Evolutionary conservation across 345 rosid genomes (phyloP), one percentile per base, ranked within the genome.

Genomic region (Bruguiera gymnorhiza): DNA sequence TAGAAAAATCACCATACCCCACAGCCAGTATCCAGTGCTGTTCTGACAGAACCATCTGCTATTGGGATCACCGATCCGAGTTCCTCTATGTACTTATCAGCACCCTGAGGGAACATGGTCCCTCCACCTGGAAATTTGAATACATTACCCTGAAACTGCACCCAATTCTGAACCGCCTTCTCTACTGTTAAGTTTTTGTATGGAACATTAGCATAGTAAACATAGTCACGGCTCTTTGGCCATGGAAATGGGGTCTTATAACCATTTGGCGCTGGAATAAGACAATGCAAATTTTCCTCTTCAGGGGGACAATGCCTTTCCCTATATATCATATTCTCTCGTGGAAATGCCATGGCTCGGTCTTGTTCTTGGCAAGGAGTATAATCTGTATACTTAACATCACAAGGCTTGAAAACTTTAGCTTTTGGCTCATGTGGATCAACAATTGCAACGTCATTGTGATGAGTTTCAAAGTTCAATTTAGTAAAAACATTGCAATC

Each of bases 51-150:
- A 9, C 97, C 99, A 63, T 95, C 96, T 54, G 85, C 84, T 69
- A 95, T 90, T 0, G 99, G 99, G 63, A 95, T 92, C 58, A 95
- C 89, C 2, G 88, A 75, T 54, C 97, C 97, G 61, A 95, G 85
- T 76, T 90, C 96, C 43, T 92, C 94, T 23, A 95, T 92, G 74
- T 89, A 95, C 2, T 92, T 93, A 83, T 95, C 99, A 8, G 99
- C 99, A 20, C 97, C 99, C 70, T 92, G 97, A 67, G 99, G 99
- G 60, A 95, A 95, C 99, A 92, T 92, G 54, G 99, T 95, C 72
- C 99, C 99, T 11, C 99, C 99, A 68, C 99, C 99, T 0, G 99
- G 99, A 81, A 95, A 95, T 68, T 87, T 95, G 73, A 95, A 95
- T 50, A 90, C 97, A 72, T 86, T 77, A 10, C 97, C 99, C 75